Percentiles rank a stretch among this genome's conserved stretches.
Conservation (phyloP, 140 eudicot species). For the Ambrosia hybrid region DNA sequence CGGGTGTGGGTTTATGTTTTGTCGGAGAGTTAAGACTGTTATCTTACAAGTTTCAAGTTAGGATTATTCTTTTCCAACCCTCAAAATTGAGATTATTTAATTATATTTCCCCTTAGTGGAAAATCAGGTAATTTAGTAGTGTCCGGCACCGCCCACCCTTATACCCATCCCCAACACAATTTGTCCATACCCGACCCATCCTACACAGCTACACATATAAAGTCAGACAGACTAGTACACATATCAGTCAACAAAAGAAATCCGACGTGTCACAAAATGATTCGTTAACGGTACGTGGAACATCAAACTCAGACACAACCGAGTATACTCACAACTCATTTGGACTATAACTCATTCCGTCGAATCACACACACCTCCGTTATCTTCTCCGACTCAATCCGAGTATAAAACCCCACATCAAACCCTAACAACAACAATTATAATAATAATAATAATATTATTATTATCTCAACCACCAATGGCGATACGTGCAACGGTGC, state of each 20-base stretch:
- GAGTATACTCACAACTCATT: background rate
- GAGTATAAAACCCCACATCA: slow-evolving; percentile 3
- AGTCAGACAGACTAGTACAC: background rate
- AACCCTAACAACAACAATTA: background rate
- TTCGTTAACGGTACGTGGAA: slow-evolving; percentile 26
- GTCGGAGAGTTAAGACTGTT: no score
- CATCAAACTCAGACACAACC: slow-evolving; percentile 27
- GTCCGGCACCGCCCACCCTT: no score
- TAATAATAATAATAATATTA: no score
- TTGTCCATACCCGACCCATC: no score
- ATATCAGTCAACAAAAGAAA: slow-evolving; percentile 3
- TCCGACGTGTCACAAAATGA: slow-evolving; percentile 22
- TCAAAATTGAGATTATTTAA: no score
- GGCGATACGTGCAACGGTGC: slow-evolving; percentile 83
- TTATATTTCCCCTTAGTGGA: no score
- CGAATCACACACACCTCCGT: slow-evolving; percentile 10
- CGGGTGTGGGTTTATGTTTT: no score
- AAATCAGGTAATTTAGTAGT: no score
- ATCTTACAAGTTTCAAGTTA: no score
- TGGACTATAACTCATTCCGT: background rate
- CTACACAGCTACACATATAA: no score
- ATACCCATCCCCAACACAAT: no score
- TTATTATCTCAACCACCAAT: slow-evolving; percentile 24
- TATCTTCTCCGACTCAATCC: slow-evolving; percentile 24
- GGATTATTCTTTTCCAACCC: no score